Conservation (phyloP, 345 rosid species). For the Arabidopsis thaliana region DNA sequence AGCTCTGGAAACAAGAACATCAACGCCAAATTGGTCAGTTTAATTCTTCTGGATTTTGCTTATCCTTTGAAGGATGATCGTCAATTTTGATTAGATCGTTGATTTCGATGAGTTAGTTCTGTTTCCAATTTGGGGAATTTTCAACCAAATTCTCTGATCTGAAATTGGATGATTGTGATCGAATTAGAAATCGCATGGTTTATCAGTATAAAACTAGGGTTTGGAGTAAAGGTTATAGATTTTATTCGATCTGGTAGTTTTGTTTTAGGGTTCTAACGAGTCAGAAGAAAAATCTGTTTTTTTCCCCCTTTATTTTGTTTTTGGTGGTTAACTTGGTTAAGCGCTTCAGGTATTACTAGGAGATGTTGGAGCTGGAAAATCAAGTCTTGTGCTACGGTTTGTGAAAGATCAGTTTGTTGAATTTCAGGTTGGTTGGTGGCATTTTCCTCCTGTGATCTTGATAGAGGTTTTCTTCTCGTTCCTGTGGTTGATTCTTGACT, state of each 20-base stretch:
- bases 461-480: background rate
- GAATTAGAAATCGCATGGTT: background rate
- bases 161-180: background rate
- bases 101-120: slow-evolving; percentile 13
- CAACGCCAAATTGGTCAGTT: slow-evolving; percentile 46
- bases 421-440: slow-evolving; percentile 52
- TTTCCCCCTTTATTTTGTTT: background rate
- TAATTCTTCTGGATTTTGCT: background rate
- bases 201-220: slow-evolving; percentile 19
- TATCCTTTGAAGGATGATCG: slow-evolving; percentile 10
- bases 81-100: slow-evolving; percentile 19
- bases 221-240: slow-evolving; percentile 29
- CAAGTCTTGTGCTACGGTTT: slow-evolving; percentile 64
- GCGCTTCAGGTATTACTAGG: slow-evolving; percentile 61
- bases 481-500: background rate
- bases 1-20: slow-evolving; percentile 47
- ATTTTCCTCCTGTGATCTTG: background rate
- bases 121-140: slow-evolving; percentile 23
- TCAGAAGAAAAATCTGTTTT: background rate
- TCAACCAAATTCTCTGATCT: background rate
- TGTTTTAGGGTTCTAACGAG: slow-evolving; percentile 23
- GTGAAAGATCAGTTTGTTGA: slow-evolving; percentile 68
- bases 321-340: slow-evolving; percentile 17
- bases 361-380: slow-evolving; percentile 70
- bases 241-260: slow-evolving; percentile 26